Percentiles rank a stretch among this genome's conserved stretches.
phyloP scores from a whole-genome alignment of 1,139 yeast genomes.

The Suhomyces kunorum region DNA sequence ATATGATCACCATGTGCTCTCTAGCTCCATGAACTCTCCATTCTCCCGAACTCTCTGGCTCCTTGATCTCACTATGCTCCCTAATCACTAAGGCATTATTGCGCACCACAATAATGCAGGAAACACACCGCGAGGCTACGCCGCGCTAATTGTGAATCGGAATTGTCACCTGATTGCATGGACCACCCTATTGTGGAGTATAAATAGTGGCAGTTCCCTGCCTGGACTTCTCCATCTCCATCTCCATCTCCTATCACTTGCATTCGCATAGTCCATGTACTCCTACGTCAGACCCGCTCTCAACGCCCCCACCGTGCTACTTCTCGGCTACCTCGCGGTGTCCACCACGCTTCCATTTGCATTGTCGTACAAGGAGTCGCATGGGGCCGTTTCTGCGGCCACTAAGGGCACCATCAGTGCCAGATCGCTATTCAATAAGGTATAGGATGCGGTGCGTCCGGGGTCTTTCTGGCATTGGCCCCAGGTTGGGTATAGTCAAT shows the following conservation, averaged over 20 bases:
- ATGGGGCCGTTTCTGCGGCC: slow-evolving; percentile 19
- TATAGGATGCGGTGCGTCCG: slow-evolving; percentile 20
- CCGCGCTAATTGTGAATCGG: no score
- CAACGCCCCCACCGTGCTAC: slow-evolving; percentile 28
- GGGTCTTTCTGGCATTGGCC: slow-evolving; percentile 4
- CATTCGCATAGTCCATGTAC: slow-evolving; percentile 3
- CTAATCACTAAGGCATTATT: no score
- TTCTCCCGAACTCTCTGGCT: no score
- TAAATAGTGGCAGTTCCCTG: slow-evolving; percentile 11
- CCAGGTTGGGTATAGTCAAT: slow-evolving; percentile 6
- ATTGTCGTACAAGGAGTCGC: slow-evolving; percentile 45
- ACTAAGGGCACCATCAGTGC: slow-evolving; percentile 40
- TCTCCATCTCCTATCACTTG: neutral
- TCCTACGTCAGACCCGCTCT: slow-evolving; percentile 11
- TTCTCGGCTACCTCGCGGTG: slow-evolving; percentile 43
- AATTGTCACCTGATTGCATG: slow-evolving; percentile 14
- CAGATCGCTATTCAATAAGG: slow-evolving; percentile 43
- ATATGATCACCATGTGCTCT: no score
- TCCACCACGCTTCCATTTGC: slow-evolving; percentile 46
- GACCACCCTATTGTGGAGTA: slow-evolving; percentile 12
- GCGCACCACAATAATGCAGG: no score
- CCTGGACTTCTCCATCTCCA: neutral
- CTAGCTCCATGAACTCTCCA: no score
- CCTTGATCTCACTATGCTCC: no score
- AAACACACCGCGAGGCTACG: no score